Percentiles rank a stretch among this genome's conserved stretches.
Conservation (phyloP, 768 basidiomycete genomes). For the Pilatotrama ljubarskyi region DNA sequence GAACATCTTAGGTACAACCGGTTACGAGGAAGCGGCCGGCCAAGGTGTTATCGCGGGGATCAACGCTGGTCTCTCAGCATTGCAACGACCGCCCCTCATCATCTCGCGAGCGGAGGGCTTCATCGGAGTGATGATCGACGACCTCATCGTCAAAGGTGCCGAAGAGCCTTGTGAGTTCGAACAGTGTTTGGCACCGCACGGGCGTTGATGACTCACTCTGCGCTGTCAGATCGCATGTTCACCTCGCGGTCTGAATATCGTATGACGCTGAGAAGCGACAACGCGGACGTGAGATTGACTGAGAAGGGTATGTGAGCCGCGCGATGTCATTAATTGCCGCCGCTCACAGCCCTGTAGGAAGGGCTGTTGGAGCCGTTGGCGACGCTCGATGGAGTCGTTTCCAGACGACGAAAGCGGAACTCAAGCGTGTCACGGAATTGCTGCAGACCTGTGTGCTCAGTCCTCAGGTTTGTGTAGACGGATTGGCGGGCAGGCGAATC, state of each 20-base stretch:
- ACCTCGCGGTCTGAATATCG: slow-evolving; percentile 90
- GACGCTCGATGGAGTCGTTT: slow-evolving; percentile 46
- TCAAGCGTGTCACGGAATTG: slow-evolving; percentile 36
- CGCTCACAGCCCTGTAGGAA: slow-evolving; percentile 31
- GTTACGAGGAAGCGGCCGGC: slow-evolving; percentile 92
- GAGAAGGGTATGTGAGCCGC: slow-evolving; percentile 55
- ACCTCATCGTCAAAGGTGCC: slow-evolving; percentile 83
- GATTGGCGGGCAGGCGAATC: no score
- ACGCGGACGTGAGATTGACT: slow-evolving; percentile 83
- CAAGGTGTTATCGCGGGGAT: slow-evolving; percentile 88
- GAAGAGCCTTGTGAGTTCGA: slow-evolving; percentile 80
- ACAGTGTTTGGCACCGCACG: neutral
- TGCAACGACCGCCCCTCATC: slow-evolving; percentile 53
- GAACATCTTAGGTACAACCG: slow-evolving; percentile 73
- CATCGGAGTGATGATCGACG: slow-evolving; percentile 90
- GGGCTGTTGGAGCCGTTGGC: slow-evolving; percentile 42
- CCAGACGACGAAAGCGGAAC: slow-evolving; percentile 32
- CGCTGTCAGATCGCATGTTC: slow-evolving; percentile 80
- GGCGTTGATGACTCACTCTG: neutral
- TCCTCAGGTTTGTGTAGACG: slow-evolving; percentile 40
- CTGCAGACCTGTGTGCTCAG: slow-evolving; percentile 38
- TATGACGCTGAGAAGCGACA: slow-evolving; percentile 85
- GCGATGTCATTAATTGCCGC: no score
- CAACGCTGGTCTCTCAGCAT: slow-evolving; percentile 78
- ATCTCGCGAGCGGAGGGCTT: slow-evolving; percentile 85